phyloP scores from a whole-genome alignment of 2,329 filamentous ascomycete genomes.

The Fulvia fulva region DNA sequence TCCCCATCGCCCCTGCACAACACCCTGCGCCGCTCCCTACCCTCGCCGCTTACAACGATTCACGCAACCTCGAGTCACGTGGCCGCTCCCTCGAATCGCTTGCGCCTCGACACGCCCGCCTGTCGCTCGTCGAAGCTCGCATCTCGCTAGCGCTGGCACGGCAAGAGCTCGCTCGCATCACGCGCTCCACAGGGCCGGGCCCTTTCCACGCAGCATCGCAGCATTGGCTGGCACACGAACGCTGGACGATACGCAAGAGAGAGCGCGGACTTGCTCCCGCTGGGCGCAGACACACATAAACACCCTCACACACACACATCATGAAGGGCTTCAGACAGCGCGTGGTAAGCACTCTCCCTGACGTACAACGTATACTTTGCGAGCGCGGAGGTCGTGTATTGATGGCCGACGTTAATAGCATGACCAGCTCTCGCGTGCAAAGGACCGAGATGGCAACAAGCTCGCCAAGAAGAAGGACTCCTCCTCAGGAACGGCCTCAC shows the following conservation, averaged over 20 bases:
- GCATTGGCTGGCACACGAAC: slow-evolving; percentile 27
- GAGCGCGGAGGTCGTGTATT: slow-evolving; percentile 13
- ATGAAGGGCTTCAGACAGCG: slow-evolving; percentile 98
- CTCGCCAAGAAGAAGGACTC: slow-evolving; percentile 61
- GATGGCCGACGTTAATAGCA: slow-evolving; percentile 47
- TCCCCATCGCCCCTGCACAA: background rate
- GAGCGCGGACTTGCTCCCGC: slow-evolving; percentile 8
- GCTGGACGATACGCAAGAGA: background rate
- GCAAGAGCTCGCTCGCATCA: slow-evolving; percentile 14
- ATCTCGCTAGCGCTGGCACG: background rate
- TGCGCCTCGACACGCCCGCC: background rate
- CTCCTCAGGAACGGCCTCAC: slow-evolving; percentile 70
- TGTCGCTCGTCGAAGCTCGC: background rate
- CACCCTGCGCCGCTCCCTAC: background rate
- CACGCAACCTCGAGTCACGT: slow-evolving; percentile 5
- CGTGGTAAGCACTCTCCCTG: slow-evolving; percentile 66
- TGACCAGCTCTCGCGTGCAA: slow-evolving; percentile 82
- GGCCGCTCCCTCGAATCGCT: background rate
- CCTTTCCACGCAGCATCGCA: slow-evolving; percentile 22
- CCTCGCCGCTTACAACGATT: background rate
- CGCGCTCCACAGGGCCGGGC: slow-evolving; percentile 22
- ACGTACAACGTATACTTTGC: slow-evolving; percentile 22
- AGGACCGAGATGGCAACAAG: slow-evolving; percentile 55
- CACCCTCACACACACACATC: slow-evolving; percentile 22
- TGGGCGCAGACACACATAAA: slow-evolving; percentile 10